Percentiles rank a stretch among this genome's conserved stretches.
Conservation (phyloP, 116 monocot genomes). For the Phalaenopsis hybrid region DNA sequence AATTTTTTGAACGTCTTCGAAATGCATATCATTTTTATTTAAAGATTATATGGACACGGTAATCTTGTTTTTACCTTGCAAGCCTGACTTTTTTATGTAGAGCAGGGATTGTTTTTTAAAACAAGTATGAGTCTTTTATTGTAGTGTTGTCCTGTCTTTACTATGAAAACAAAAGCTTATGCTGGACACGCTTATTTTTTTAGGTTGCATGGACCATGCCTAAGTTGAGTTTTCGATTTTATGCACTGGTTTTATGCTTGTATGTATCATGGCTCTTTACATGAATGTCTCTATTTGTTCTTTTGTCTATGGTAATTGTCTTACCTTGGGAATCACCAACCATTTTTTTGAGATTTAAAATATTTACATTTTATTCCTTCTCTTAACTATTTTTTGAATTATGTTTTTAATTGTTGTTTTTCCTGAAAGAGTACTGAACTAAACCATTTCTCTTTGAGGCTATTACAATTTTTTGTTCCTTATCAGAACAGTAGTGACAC, state of each 20-base stretch:
- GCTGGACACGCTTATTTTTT: too few relatives aligned
- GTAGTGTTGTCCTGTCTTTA: too few relatives aligned
- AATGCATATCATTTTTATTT: too few relatives aligned
- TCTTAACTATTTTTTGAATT: not conserved
- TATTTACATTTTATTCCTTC: not conserved
- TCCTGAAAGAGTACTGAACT: not conserved
- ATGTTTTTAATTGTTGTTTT: not conserved
- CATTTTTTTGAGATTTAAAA: not conserved
- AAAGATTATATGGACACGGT: too few relatives aligned
- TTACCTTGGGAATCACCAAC: not conserved
- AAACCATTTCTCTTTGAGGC: not conserved
- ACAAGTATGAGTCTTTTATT: too few relatives aligned
- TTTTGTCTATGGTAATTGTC: not conserved
- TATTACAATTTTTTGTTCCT: not conserved
- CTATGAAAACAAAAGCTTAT: too few relatives aligned
- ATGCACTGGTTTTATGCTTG: not conserved
- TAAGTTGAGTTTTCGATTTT: not conserved
- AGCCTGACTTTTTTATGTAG: too few relatives aligned
- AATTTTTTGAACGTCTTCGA: too few relatives aligned
- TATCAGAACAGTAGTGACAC: not conserved
- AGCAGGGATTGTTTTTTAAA: too few relatives aligned
- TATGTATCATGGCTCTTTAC: not conserved
- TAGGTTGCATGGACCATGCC: too few relatives aligned
- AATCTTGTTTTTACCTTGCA: too few relatives aligned
- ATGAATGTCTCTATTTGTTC: not conserved